Evolutionary conservation across 805 yeast genomes (phyloP), one percentile per base, ranked within the genome.

Genomic region (Kluyveromyces wickerhamii): DNA sequence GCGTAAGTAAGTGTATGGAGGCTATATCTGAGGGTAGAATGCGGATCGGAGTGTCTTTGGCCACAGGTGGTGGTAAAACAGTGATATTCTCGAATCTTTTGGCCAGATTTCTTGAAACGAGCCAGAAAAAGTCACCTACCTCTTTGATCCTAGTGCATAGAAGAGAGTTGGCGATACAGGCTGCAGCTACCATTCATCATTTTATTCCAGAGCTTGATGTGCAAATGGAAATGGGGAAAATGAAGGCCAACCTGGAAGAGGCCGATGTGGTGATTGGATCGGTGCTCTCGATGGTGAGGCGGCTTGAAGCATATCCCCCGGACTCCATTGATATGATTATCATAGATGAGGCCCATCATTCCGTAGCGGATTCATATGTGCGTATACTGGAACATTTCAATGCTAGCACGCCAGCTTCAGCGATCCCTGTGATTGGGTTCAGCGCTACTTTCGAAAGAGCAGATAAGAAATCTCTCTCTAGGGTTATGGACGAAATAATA

Each of bases 11-110:
- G 0, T 75, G 88, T 21, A 45, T 75, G 1, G 44, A 55, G 0
- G 69, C 84, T 0, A 51, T 80, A 2, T 47, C 57, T 0, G 38
- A 47, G 0, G 77, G 79, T 1, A 45, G 57, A 2, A 57, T 66
- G 13, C 63, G 92, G 31, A 71, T 86, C 0, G 96, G 89, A 0
- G 87, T 86, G 2, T 80, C 86, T 19, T 56, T 88, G 24, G 95
- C 96, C 10, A 89, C 97, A 0, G 97, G 97, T 0, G 92, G 95
- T 9, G 97, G 97, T 4, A 88, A 88, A 48, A 88, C 96, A 0
- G 85, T 86, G 9, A 76, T 84, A 1, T 81, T 85, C 51, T 57
- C 82, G 0, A 70, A 70, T 42, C 44, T 80, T 27, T 70, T 81
- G 3, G 68, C 73, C 0, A 49, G 60, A 21, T 34, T 52, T 29